These are phyloP conservation scores for Mortierella polycephala DNA, from an alignment of 371 early-diverging fungal genomes.

Conservation along the genomic window DNA sequence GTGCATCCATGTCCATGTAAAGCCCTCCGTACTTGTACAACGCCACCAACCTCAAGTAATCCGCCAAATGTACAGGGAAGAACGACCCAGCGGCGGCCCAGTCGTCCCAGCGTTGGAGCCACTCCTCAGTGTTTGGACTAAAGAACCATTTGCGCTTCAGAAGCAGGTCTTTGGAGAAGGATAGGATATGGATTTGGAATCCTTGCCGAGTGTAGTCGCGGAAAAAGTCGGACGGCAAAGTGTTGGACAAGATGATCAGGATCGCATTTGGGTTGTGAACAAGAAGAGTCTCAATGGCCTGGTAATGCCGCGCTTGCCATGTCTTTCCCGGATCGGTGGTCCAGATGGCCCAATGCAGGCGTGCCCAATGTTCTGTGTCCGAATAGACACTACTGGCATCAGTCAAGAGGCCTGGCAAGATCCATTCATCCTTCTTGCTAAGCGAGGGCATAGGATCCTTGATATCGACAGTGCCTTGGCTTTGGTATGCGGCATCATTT, in stretches of 20 bases:
- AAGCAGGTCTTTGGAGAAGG: constrained; percentile 66
- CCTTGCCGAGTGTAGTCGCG: constrained; percentile 64
- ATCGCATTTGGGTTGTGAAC: constrained; percentile 72
- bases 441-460: constrained; percentile 58
- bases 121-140: constrained; percentile 69
- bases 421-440: constrained; percentile 66
- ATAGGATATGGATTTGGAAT: constrained; percentile 69
- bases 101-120: constrained; percentile 68
- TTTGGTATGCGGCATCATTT: constrained; percentile 18
- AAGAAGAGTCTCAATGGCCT: constrained; percentile 72
- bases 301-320: constrained; percentile 71
- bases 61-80: constrained; percentile 71
- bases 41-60: constrained; percentile 66
- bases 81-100: constrained; percentile 63
- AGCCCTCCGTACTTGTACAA: constrained; percentile 77
- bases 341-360: constrained; percentile 76
- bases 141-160: constrained; percentile 71
- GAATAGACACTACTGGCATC: constrained; percentile 68
- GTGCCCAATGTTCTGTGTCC: constrained; percentile 66
- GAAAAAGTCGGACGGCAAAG: constrained; percentile 65
- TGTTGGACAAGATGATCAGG: constrained; percentile 70
- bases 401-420: constrained; percentile 64
- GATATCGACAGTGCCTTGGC: constrained; percentile 30
- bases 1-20: constrained; percentile 78
- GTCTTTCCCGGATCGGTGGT: constrained; percentile 67